A percentile compares a stretch with the other conserved stretches of the same genome.
phyloP scores from a whole-genome alignment of 2,329 filamentous ascomycete species.

The Fusarium siculi region DNA sequence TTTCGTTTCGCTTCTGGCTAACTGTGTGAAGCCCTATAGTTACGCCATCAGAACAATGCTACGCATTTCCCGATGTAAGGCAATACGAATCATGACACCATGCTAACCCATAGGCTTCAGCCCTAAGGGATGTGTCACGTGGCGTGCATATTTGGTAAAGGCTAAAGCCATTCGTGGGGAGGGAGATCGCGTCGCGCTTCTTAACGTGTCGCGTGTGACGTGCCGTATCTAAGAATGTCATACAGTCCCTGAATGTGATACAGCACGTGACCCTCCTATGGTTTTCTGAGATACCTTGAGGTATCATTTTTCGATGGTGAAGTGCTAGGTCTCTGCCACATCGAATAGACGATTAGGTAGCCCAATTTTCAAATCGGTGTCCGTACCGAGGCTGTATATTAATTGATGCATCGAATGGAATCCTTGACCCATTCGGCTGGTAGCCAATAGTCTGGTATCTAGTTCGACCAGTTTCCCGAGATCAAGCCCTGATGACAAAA shows the following conservation, averaged over 20 bases:
- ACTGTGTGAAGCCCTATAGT: too few species aligned
- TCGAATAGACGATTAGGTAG: slow-evolving; percentile 1
- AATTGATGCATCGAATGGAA: slow-evolving; percentile 13
- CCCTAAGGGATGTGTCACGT: background rate
- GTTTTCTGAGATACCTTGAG: background rate
- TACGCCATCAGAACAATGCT: too few species aligned
- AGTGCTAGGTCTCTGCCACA: slow-evolving; percentile 24
- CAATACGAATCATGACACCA: background rate
- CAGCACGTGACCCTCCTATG: slow-evolving; percentile 22
- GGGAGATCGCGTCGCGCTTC: slow-evolving; percentile 22
- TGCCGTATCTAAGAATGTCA: background rate
- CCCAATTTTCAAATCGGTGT: slow-evolving; percentile 13
- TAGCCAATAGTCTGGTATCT: slow-evolving; percentile 28
- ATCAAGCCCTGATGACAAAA: slow-evolving; percentile 4
- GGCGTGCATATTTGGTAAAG: slow-evolving; percentile 1
- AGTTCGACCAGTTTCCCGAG: background rate
- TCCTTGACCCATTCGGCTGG: slow-evolving; percentile 32
- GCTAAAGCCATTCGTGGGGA: background rate
- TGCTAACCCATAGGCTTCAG: background rate
- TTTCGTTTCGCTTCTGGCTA: background rate
- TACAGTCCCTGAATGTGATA: slow-evolving; percentile 4
- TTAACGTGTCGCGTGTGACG: slow-evolving; percentile 7
- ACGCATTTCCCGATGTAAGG: background rate
- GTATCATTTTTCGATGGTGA: background rate
- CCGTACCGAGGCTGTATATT: slow-evolving; percentile 14